Evolutionary conservation across 495 filamentous ascomycete species (phyloP).

Genomic region (Ramalina peruviana): DNA sequence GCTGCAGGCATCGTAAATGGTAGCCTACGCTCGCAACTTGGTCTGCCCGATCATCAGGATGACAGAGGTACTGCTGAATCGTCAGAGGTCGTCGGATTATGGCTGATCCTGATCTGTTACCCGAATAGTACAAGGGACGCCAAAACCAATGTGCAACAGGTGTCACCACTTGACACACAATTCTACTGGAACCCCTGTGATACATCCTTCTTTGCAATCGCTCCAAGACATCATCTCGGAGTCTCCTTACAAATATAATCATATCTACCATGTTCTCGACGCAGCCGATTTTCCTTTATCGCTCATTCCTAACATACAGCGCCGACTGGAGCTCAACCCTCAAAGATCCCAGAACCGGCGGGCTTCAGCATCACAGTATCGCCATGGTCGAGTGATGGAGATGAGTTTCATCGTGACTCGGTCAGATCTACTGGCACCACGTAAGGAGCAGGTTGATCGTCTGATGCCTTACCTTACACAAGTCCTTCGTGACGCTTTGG

Average conservation of each 20-base stretch:
- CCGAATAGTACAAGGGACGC: not conserved
- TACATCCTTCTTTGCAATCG: constrained; percentile 63
- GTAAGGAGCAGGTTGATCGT: constrained; percentile 62
- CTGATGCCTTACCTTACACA: constrained; percentile 70
- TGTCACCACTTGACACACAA: constrained; percentile 76
- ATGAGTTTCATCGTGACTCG: constrained; percentile 78
- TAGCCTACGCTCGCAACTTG: constrained; percentile 28
- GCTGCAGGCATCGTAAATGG: constrained; percentile 27
- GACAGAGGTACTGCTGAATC: not conserved
- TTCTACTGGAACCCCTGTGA: constrained; percentile 48
- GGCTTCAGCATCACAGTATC: constrained; percentile 46
- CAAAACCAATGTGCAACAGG: constrained; percentile 60
- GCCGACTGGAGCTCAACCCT: constrained; percentile 43
- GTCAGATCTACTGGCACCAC: constrained; percentile 69
- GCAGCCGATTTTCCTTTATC: constrained; percentile 96
- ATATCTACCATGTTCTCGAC: constrained; percentile 95
- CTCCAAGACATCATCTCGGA: constrained; percentile 71
- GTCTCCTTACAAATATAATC: constrained; percentile 75
- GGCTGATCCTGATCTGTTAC: not conserved
- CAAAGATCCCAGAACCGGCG: constrained; percentile 67
- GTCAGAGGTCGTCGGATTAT: not conserved
- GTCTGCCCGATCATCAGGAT: constrained; percentile 13
- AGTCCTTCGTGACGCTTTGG: constrained; percentile 59
- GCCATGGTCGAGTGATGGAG: constrained; percentile 45
- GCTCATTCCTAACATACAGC: constrained; percentile 51